These are phyloP conservation scores for Cydonia oblonga DNA, from an alignment of 331 rosid species.

Conservation along the genomic window DNA sequence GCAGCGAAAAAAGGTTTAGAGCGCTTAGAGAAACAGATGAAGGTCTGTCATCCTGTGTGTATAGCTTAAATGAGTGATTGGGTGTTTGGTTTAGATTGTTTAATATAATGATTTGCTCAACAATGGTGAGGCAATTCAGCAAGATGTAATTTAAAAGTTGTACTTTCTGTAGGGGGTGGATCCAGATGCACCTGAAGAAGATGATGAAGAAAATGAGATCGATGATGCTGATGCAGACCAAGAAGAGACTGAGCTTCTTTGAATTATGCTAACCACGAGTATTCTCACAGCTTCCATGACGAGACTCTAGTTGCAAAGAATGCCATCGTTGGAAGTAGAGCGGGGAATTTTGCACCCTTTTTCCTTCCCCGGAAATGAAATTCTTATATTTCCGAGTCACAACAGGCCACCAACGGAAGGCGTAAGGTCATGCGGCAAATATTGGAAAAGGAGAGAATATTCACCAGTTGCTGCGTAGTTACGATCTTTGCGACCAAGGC, in stretches of 20 bases:
- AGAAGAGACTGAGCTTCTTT: constrained; percentile 83
- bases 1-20: constrained; percentile 92
- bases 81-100: neutral
- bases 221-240: constrained; percentile 96
- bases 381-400: no score
- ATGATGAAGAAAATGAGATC: constrained; percentile 89
- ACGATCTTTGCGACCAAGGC: neutral
- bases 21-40: constrained; percentile 94
- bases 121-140: neutral
- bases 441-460: neutral
- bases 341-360: neutral
- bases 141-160: neutral
- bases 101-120: neutral
- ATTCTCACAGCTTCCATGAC: neutral
- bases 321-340: neutral
- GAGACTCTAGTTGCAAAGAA: neutral
- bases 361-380: no score
- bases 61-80: neutral
- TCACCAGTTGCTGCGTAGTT: neutral
- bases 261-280: constrained; percentile 9
- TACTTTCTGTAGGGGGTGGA: constrained; percentile 63
- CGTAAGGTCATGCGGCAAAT: neutral
- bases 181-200: constrained; percentile 99
- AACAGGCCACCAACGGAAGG: neutral
- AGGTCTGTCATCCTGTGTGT: constrained; percentile 42